Conservation (phyloP, 495 filamentous ascomycete genomes). For the Aspergillus baeticus region DNA sequence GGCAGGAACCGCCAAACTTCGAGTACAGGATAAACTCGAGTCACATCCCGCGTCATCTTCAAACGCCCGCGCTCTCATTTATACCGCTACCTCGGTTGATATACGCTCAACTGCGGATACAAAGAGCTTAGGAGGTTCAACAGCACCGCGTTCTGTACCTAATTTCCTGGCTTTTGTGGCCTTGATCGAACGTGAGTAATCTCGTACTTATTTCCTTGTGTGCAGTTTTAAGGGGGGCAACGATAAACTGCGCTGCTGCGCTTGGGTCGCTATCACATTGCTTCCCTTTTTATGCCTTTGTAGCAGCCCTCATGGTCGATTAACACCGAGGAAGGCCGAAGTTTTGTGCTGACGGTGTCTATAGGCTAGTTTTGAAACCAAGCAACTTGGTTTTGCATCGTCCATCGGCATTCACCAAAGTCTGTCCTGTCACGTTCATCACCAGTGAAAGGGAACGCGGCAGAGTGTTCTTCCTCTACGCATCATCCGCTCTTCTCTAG, state of each 20-base stretch:
- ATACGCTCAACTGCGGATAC: not conserved
- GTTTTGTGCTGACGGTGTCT: not conserved
- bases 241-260: not conserved
- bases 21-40: not conserved
- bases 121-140: not conserved
- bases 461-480: conserved; percentile 21
- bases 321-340: conserved; percentile 1
- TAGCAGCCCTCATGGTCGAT: not conserved
- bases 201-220: not conserved
- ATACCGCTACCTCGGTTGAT: not conserved
- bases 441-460: conserved; percentile 2
- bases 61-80: not conserved
- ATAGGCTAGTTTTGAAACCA: conserved; percentile 1
- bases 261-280: not conserved
- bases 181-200: conserved; percentile 3
- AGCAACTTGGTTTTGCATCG: not conserved
- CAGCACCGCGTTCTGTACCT: not conserved
- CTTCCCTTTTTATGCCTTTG: conserved; percentile 3
- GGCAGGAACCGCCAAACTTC: not conserved
- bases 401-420: not conserved
- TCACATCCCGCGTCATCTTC: not conserved
- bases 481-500: conserved; percentile 22
- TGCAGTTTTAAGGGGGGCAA: not conserved
- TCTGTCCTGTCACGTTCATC: not conserved
- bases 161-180: not conserved